Evolutionary conservation across 768 basidiomycete genomes (phyloP).

Genomic region (Russula griseocarnosa): DNA sequence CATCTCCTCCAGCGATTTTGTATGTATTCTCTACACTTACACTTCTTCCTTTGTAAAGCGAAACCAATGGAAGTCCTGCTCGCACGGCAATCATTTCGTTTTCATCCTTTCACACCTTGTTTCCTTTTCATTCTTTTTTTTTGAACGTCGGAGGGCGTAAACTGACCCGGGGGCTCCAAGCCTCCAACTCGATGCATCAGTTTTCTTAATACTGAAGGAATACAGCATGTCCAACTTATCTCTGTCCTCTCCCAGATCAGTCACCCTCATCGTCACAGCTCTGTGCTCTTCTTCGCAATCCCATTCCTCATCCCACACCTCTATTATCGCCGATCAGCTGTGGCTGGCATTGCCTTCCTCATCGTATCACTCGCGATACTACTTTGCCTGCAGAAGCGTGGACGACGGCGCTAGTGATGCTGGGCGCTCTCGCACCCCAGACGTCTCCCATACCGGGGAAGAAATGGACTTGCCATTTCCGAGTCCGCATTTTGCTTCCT

Average conservation of each 20-base stretch:
- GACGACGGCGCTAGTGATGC: slow-evolving; percentile 9
- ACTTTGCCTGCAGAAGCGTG: slow-evolving; percentile 19
- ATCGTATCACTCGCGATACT: slow-evolving; percentile 14
- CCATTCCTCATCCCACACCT: slow-evolving; percentile 1
- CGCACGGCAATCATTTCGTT: too few species aligned
- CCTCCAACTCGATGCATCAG: neutral
- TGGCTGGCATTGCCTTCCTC: slow-evolving; percentile 17
- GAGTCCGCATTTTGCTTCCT: neutral
- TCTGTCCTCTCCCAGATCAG: slow-evolving; percentile 9
- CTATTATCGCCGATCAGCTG: slow-evolving; percentile 20
- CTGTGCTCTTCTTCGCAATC: neutral
- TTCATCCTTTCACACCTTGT: too few species aligned
- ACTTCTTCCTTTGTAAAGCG: too few species aligned
- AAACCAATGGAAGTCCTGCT: too few species aligned
- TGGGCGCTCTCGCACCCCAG: slow-evolving; percentile 20
- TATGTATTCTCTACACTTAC: too few species aligned
- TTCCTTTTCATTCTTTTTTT: neutral
- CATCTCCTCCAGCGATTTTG: too few species aligned
- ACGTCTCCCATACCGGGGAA: slow-evolving; percentile 15
- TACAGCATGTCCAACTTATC: neutral
- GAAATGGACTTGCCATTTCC: slow-evolving; percentile 20
- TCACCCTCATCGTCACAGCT: slow-evolving; percentile 24
- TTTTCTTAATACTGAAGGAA: neutral
- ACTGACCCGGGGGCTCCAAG: neutral
- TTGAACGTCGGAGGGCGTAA: neutral